A percentile compares a stretch with the other conserved stretches of the same genome.
Conservation (phyloP, 192 early-diverging fungal genomes). For the Mortierella hygrophila region DNA sequence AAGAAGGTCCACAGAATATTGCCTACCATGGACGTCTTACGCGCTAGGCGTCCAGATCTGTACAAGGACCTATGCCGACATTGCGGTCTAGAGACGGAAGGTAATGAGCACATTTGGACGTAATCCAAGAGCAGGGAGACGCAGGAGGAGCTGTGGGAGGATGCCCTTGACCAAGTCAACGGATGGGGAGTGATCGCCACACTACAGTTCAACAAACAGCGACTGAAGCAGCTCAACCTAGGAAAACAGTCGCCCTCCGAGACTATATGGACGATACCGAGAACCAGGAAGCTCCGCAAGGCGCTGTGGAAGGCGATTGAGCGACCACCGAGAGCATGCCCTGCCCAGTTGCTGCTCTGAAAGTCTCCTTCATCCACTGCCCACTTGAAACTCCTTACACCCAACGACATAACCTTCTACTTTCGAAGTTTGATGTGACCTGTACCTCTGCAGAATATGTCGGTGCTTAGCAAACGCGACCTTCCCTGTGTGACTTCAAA, state of each 20-base stretch:
- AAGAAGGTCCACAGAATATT: neutral
- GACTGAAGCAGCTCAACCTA: neutral
- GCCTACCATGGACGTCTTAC: neutral
- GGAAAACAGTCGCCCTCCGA: neutral
- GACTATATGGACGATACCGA: neutral
- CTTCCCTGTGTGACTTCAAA: no score
- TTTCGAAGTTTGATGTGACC: no score
- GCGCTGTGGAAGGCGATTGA: neutral
- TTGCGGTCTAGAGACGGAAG: neutral
- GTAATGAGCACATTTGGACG: neutral
- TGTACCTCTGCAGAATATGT: no score
- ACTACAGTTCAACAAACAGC: neutral
- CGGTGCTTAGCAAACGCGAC: no score
- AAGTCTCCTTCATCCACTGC: no score
- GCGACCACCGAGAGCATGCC: neutral
- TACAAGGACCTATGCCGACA: neutral
- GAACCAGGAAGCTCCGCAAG: neutral
- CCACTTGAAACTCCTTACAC: no score
- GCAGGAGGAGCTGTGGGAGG: neutral
- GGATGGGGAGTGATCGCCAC: neutral
- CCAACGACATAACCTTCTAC: no score
- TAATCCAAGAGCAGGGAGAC: neutral
- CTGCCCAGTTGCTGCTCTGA: no score
- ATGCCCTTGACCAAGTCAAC: neutral
- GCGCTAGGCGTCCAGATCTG: neutral